Percentiles rank a stretch among this genome's conserved stretches.
These are phyloP conservation scores for Endogone sp. DNA, from an alignment of 192 early-diverging fungal genomes.

Conservation along the genomic window DNA sequence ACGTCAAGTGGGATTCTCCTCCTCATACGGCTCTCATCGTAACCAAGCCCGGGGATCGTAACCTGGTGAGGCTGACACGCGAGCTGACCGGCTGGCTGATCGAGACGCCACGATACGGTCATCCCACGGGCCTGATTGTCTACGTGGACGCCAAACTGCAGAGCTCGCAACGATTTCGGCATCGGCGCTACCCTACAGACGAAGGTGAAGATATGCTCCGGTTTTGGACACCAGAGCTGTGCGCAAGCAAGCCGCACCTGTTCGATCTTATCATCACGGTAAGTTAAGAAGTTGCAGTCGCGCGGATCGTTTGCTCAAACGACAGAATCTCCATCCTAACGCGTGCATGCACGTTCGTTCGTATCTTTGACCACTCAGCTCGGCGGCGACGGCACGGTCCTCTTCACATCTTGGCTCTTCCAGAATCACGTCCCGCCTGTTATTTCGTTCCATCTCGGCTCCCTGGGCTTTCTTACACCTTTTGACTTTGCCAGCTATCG, in stretches of 20 bases:
- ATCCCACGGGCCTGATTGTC: slow-evolving; percentile 42
- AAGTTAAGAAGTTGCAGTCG: slow-evolving; percentile 15
- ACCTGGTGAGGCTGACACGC: slow-evolving; percentile 61
- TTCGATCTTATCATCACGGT: slow-evolving; percentile 90
- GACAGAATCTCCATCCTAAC: too few species aligned
- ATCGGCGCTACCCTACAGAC: slow-evolving; percentile 6
- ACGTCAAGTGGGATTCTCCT: slow-evolving; percentile 34
- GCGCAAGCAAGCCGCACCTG: slow-evolving; percentile 55
- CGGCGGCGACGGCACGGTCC: slow-evolving; percentile 94
- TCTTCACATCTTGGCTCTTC: slow-evolving; percentile 90
- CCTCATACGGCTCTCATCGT: slow-evolving; percentile 67
- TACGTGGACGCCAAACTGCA: slow-evolving; percentile 65
- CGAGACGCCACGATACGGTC: slow-evolving; percentile 33
- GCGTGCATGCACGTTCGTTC: background rate
- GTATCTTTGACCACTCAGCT: slow-evolving; percentile 35
- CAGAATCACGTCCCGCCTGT: slow-evolving; percentile 86
- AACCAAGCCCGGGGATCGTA: slow-evolving; percentile 68
- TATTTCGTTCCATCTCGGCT: slow-evolving; percentile 91
- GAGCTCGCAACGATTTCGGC: slow-evolving; percentile 47
- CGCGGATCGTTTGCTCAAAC: background rate
- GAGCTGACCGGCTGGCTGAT: slow-evolving; percentile 69
- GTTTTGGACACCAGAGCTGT: slow-evolving; percentile 78
- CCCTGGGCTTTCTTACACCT: slow-evolving; percentile 92
- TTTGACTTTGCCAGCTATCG: slow-evolving; percentile 69
- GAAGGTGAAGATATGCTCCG: slow-evolving; percentile 43